Conservation (phyloP, 176 grass and related monocot species). For the Paspalum notatum region DNA sequence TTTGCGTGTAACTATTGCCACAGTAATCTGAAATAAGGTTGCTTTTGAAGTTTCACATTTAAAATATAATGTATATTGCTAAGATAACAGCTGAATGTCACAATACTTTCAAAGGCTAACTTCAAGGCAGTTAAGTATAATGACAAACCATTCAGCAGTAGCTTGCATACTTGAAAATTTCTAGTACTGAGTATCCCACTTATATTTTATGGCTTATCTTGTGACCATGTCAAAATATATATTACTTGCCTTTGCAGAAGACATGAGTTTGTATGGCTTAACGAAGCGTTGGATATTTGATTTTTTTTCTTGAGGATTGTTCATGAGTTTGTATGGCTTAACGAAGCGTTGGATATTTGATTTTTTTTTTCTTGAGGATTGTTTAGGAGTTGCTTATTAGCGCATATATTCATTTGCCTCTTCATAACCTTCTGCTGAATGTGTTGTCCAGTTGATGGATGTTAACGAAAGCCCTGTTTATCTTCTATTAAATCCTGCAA, state of each 20-base stretch:
- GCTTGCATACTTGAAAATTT: background rate
- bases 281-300: background rate
- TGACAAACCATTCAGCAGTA: background rate
- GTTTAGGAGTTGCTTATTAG: background rate
- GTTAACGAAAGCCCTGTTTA: conserved; percentile 96
- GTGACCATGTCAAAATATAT: background rate
- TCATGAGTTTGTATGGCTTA: background rate
- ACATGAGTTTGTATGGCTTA: background rate
- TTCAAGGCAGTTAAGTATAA: background rate
- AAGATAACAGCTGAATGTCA: background rate
- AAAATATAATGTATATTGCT: background rate
- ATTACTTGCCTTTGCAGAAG: background rate
- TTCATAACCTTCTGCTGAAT: conserved; percentile 27
- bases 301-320: background rate
- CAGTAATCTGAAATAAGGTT: background rate
- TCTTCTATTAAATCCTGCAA: conserved; percentile 95
- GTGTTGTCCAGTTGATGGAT: conserved; percentile 84
- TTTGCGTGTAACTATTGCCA: background rate
- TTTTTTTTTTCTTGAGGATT: background rate
- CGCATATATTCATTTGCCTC: conserved; percentile 24
- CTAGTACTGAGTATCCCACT: background rate
- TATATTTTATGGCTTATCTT: background rate
- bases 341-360: background rate
- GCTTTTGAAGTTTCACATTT: background rate
- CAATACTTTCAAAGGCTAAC: background rate